Conservation (phyloP, 2,329 filamentous ascomycete species). For the Phialophora chinensis region DNA sequence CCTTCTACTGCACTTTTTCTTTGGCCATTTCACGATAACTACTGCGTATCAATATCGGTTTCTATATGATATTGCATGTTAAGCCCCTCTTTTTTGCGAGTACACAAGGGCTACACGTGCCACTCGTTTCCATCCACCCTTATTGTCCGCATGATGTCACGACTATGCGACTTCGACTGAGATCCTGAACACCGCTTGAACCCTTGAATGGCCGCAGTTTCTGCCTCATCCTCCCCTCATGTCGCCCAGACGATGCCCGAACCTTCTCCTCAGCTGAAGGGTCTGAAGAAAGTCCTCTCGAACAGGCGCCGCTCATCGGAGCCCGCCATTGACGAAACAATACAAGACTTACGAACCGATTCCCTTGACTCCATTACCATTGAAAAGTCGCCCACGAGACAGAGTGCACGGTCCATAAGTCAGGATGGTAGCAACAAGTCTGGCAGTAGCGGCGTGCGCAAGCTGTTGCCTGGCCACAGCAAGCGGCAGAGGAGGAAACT, state of each 20-base stretch:
- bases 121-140: constrained; percentile 6
- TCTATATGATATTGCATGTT: constrained; percentile 11
- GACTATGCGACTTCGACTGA: neutral
- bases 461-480: constrained; percentile 54
- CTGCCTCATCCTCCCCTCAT: constrained; percentile 32
- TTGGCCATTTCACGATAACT: constrained; percentile 8
- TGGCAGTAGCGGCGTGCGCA: constrained; percentile 56
- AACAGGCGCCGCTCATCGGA: constrained; percentile 46
- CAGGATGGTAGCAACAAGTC: constrained; percentile 50
- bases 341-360: constrained; percentile 41
- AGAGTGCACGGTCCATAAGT: constrained; percentile 46
- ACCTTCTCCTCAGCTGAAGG: constrained; percentile 42
- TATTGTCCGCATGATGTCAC: constrained; percentile 19
- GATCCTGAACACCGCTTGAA: constrained; percentile 5
- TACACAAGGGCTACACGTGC: constrained; percentile 17
- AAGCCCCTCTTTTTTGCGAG: neutral
- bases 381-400: constrained; percentile 43
- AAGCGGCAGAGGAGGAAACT: constrained; percentile 53
- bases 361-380: constrained; percentile 49
- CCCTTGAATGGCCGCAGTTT: constrained; percentile 35
- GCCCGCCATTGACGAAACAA: constrained; percentile 40
- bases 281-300: constrained; percentile 46
- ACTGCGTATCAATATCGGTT: neutral
- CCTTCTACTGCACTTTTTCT: constrained; percentile 5
- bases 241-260: constrained; percentile 36